Conservation (phyloP, 2,329 filamentous ascomycete genomes). For the Sarocladium brachiariae region DNA sequence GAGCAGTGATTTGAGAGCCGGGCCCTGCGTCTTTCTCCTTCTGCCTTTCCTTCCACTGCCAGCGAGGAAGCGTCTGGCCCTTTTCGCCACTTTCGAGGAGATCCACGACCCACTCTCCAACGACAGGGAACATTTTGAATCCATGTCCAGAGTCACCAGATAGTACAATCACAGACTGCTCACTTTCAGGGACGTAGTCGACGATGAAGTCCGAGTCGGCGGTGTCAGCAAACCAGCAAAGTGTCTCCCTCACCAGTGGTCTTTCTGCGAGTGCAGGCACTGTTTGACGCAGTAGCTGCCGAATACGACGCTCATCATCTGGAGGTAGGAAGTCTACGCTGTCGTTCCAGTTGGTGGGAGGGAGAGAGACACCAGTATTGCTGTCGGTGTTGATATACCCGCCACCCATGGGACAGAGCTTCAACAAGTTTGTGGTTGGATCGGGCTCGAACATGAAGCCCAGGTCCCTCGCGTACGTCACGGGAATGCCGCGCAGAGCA, state of each 20-base stretch:
- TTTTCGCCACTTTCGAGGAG: slow-evolving; percentile 39
- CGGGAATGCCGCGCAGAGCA: slow-evolving; percentile 49
- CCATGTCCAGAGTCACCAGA: slow-evolving; percentile 56
- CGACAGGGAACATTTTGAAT: slow-evolving; percentile 55
- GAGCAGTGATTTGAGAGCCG: no score
- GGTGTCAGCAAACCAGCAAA: slow-evolving; percentile 62
- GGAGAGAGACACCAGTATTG: slow-evolving; percentile 31
- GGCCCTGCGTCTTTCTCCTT: no score
- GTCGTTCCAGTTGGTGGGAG: slow-evolving; percentile 22
- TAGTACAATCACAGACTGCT: slow-evolving; percentile 38
- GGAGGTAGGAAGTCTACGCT: slow-evolving; percentile 47
- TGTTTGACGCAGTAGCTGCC: slow-evolving; percentile 42
- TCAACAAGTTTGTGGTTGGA: slow-evolving; percentile 47
- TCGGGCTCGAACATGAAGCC: slow-evolving; percentile 63
- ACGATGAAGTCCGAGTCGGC: slow-evolving; percentile 53
- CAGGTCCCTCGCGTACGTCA: slow-evolving; percentile 53
- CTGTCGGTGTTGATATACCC: slow-evolving; percentile 43
- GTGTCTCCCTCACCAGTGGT: slow-evolving; percentile 46
- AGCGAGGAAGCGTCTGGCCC: slow-evolving; percentile 38
- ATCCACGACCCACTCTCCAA: slow-evolving; percentile 43
- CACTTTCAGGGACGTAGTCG: slow-evolving; percentile 47
- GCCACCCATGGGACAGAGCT: slow-evolving; percentile 52
- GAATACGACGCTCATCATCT: slow-evolving; percentile 45
- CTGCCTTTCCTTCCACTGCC: slow-evolving; percentile 37
- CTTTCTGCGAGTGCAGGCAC: slow-evolving; percentile 46